Evolutionary conservation across 768 basidiomycete species (phyloP), one percentile per base, ranked within the genome.

Genomic region (Calvatia gigantea): DNA sequence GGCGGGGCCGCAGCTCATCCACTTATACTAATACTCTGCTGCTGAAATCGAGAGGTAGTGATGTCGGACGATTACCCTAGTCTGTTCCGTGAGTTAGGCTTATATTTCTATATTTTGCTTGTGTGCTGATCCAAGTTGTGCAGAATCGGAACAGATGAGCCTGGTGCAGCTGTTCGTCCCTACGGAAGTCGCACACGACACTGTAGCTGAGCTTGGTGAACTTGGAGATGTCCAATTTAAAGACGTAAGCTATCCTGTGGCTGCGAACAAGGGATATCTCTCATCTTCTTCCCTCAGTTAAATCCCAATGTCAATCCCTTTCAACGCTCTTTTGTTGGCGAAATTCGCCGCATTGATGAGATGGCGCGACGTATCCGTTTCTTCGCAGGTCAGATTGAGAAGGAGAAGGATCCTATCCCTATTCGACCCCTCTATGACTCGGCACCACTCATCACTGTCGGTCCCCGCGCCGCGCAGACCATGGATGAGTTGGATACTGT

Each of bases 91-190:
- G 71, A 60, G 85, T 77, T 1, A 44, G 41, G 38, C 8, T 35
- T 23, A 19, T n/a, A 32, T 7, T 35, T 43, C 53, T 15, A 32
- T 41, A 42, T 15, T 28, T 47, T 23, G 4, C 27, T 31, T 29
- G 32, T 12, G 44, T 28, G 38, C 53, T 23, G 32, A 54, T 33
- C 54, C 58, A 48, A 59, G 47, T 52, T 62, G 12, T 37, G 27
- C 51, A 97, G 94, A 91, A 56, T 98, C 95, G 81, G 95, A 97
- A 76, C 82, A 86, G 77, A 98, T 98, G 95, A 96, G 94, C 79
- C 78, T 95, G 74, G 90, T 96, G 60, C 94, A 98, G 79, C 86
- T 99, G 65, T 95, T 94, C 68, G 89, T 98, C 62, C 97, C 96
- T 41, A 89, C 91, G 35, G 97, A 99, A 79, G 93, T 96, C 58